A percentile compares a stretch with the other conserved stretches of the same genome.
phyloP scores from a whole-genome alignment of 2,329 filamentous ascomycete genomes.

The Anthostomella pinea region DNA sequence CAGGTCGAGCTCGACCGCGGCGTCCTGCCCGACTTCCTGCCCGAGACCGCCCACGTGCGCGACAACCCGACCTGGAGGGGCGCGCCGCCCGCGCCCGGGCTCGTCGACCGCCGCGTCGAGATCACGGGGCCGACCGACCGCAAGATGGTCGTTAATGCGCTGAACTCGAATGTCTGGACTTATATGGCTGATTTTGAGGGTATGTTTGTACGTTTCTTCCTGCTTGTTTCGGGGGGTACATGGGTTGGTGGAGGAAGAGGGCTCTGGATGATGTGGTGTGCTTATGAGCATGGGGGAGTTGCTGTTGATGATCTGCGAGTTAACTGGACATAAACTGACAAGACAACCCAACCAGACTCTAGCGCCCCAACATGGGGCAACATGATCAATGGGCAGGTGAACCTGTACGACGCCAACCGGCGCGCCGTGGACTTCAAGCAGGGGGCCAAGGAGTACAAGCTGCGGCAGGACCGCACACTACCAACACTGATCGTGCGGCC shows the following conservation, averaged over 20 bases:
- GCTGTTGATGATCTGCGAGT: too few species aligned
- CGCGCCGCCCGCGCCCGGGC: constrained; percentile 83
- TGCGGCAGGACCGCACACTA: constrained; percentile 79
- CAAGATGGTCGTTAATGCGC: constrained; percentile 98
- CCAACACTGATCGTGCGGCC: constrained; percentile 93
- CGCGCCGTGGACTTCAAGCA: constrained; percentile 95
- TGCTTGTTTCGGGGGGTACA: not conserved
- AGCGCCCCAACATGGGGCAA: constrained; percentile 97
- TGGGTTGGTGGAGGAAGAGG: constrained; percentile 4
- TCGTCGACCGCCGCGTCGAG: constrained; percentile 91
- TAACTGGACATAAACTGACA: constrained; percentile 15
- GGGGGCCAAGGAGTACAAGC: constrained; percentile 93
- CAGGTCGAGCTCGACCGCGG: constrained; percentile 94
- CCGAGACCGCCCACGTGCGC: constrained; percentile 92
- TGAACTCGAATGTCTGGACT: constrained; percentile 95
- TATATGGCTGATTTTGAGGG: constrained; percentile 99
- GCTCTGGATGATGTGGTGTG: too few species aligned
- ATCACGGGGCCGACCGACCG: constrained; percentile 96
- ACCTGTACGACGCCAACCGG: constrained; percentile 94
- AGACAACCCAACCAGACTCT: constrained; percentile 62
- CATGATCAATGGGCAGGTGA: constrained; percentile 98
- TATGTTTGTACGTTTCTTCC: constrained; percentile 39
- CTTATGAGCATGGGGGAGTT: not conserved
- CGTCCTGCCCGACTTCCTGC: constrained; percentile 85
- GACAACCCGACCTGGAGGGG: constrained; percentile 94